Conservation (phyloP, 225 moss, liverwort and hornwort species). For the Polytrichum formosum region DNA sequence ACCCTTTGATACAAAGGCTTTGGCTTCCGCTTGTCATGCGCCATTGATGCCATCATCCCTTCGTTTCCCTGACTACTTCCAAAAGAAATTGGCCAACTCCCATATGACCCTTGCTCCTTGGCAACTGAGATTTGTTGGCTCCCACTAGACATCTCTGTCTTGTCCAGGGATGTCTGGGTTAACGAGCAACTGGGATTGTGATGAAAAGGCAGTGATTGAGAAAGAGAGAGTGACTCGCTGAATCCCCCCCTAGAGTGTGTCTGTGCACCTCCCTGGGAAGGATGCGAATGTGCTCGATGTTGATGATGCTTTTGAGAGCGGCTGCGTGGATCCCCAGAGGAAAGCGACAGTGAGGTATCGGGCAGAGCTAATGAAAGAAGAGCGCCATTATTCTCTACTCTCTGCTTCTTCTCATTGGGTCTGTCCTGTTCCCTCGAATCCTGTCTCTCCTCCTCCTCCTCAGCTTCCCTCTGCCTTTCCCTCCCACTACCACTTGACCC, state of each 20-base stretch:
- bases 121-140: constrained; percentile 75
- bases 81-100: constrained; percentile 62
- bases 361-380: constrained; percentile 86
- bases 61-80: constrained; percentile 64
- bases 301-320: constrained; percentile 52
- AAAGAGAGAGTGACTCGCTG: constrained; percentile 86
- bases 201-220: constrained; percentile 84
- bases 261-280: constrained; percentile 52
- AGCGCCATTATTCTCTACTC: constrained; percentile 75
- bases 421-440: constrained; percentile 66
- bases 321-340: constrained; percentile 66
- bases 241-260: constrained; percentile 77
- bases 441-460: constrained; percentile 51
- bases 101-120: constrained; percentile 69
- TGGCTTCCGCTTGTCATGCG: constrained; percentile 61
- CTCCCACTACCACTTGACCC: constrained; percentile 59
- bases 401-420: constrained; percentile 81
- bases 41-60: constrained; percentile 30
- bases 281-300: constrained; percentile 71
- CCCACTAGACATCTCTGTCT: constrained; percentile 81
- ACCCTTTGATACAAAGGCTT: constrained; percentile 74
- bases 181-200: constrained; percentile 94
- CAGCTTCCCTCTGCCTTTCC: constrained; percentile 17
- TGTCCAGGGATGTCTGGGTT: constrained; percentile 86
- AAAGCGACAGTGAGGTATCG: constrained; percentile 88